Conservation (phyloP, 306 rosid species). For the Cicer judaicum region DNA sequence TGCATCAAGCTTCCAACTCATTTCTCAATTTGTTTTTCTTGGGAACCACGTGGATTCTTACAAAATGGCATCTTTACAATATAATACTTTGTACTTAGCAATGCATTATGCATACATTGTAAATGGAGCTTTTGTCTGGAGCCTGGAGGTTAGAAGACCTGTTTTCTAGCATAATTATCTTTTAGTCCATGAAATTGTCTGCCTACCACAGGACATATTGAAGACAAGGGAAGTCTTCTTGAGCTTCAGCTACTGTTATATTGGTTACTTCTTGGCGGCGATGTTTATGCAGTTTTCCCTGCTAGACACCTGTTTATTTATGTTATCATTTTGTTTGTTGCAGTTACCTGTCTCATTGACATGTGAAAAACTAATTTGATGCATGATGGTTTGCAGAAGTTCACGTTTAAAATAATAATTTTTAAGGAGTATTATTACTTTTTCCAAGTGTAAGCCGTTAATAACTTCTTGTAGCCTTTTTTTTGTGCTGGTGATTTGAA, state of each 20-base stretch:
- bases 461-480: conserved; percentile 6
- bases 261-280: conserved; percentile 25
- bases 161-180: conserved; percentile 2
- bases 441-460: conserved; percentile 18
- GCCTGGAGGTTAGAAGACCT: not conserved
- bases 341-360: conserved; percentile 39
- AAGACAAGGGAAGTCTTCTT: conserved; percentile 31
- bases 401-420: conserved; percentile 22
- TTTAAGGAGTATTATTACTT: not conserved
- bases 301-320: conserved; percentile 32
- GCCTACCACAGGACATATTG: conserved; percentile 28
- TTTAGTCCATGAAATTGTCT: conserved; percentile 42
- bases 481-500: conserved; percentile 12
- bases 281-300: conserved; percentile 47
- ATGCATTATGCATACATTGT: conserved; percentile 19
- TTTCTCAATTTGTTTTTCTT: conserved; percentile 21
- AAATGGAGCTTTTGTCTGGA: conserved; percentile 14
- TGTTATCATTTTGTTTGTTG: conserved; percentile 32
- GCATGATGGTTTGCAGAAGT: conserved; percentile 20
- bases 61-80: conserved; percentile 39
- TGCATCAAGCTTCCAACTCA: conserved; percentile 36
- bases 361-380: conserved; percentile 40
- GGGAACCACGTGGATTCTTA: conserved; percentile 25
- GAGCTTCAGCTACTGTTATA: conserved; percentile 25
- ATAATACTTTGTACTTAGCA: conserved; percentile 5